Evolutionary conservation across 768 basidiomycete species (phyloP).

Genomic region (Lepiota brunneoincarnata): DNA sequence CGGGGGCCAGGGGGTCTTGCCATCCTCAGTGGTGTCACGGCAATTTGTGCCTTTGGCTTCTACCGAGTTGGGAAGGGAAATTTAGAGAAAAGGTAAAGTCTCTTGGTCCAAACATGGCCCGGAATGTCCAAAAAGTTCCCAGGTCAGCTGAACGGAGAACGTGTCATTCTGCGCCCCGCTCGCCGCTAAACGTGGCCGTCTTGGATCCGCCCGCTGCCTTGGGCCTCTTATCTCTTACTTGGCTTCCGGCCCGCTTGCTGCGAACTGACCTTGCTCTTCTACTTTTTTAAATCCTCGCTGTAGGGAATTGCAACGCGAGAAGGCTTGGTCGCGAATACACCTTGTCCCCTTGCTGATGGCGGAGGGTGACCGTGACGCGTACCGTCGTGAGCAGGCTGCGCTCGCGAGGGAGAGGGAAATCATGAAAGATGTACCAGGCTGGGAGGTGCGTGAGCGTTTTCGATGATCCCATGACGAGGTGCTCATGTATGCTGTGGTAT

Average conservation of each 20-base stretch:
- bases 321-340: constrained; percentile 94
- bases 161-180: constrained; percentile 60
- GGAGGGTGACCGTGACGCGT: constrained; percentile 89
- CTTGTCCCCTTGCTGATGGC: constrained; percentile 89
- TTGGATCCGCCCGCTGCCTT: constrained; percentile 59
- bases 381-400: constrained; percentile 77
- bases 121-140: constrained; percentile 12
- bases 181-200: constrained; percentile 65
- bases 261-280: constrained; percentile 39
- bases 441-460: constrained; percentile 72
- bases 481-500: constrained; percentile 21
- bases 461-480: constrained; percentile 8
- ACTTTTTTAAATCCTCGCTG: constrained; percentile 20
- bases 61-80: constrained; percentile 90
- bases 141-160: constrained; percentile 67
- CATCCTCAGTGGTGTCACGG: constrained; percentile 84
- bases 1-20: constrained; percentile 82
- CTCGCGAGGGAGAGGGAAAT: constrained; percentile 80
- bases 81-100: constrained; percentile 88
- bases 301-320: constrained; percentile 93
- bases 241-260: constrained; percentile 38
- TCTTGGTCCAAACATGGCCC: constrained; percentile 9
- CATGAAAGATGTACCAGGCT: constrained; percentile 91
- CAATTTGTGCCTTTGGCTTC: constrained; percentile 87
- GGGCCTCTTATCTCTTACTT: constrained; percentile 40